A percentile compares a stretch with the other conserved stretches of the same genome.
Conservation (phyloP, 2,329 filamentous ascomycete species). For the Pseudogymnoascus verrucosus region DNA sequence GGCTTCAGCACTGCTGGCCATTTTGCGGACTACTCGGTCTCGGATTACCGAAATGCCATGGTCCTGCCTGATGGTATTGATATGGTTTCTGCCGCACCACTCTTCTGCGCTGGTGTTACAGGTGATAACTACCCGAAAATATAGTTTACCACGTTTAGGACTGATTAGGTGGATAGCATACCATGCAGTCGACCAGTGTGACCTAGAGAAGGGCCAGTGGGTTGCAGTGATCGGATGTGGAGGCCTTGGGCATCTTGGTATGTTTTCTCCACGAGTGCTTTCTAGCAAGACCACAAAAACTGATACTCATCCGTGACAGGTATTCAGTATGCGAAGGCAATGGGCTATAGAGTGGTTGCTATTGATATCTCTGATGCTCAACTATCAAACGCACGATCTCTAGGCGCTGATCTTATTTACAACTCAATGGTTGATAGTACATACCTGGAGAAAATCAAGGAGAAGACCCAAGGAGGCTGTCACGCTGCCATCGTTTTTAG, state of each 20-base stretch:
- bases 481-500: constrained; percentile 18
- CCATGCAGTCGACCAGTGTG: neutral
- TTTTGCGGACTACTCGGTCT: constrained; percentile 24
- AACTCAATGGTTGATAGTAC: constrained; percentile 15
- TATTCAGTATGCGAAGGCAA: constrained; percentile 16
- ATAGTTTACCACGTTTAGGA: neutral
- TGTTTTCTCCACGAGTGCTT: neutral
- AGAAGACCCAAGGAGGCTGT: constrained; percentile 16
- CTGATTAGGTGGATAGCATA: neutral
- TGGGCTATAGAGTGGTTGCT: constrained; percentile 18
- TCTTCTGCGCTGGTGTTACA: constrained; percentile 27
- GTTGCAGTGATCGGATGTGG: constrained; percentile 19
- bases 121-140: constrained; percentile 10
- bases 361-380: constrained; percentile 17
- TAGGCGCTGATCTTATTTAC: constrained; percentile 16
- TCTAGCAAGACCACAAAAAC: neutral
- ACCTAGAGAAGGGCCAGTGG: constrained; percentile 15
- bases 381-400: constrained; percentile 15
- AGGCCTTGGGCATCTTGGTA: constrained; percentile 18
- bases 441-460: constrained; percentile 16
- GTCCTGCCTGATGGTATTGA: constrained; percentile 21
- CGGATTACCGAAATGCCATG: constrained; percentile 22
- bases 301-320: neutral
- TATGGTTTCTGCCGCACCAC: constrained; percentile 19
- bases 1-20: constrained; percentile 22